Percentiles rank a stretch among this genome's conserved stretches.
These are phyloP conservation scores for Pseudevernia furfuracea DNA, from an alignment of 495 filamentous ascomycete genomes.

Conservation along the genomic window DNA sequence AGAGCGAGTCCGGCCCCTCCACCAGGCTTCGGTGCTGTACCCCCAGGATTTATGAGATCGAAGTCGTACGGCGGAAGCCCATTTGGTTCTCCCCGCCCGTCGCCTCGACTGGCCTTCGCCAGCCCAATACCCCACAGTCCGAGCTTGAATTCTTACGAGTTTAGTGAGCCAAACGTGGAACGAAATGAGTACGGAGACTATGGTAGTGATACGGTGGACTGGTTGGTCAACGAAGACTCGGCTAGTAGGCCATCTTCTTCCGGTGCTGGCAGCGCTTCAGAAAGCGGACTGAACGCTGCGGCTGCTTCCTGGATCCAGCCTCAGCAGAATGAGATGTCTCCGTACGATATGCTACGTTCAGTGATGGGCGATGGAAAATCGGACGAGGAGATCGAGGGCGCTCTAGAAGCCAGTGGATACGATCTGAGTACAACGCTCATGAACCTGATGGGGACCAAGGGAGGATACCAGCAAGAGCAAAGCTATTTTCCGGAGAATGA, in stretches of 20 bases:
- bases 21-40: slow-evolving; percentile 65
- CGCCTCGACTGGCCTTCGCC: slow-evolving; percentile 83
- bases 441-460: slow-evolving; percentile 63
- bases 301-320: slow-evolving; percentile 73
- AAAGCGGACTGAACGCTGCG: slow-evolving; percentile 61
- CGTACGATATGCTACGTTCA: slow-evolving; percentile 94
- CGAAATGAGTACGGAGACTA: slow-evolving; percentile 86
- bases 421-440: slow-evolving; percentile 86
- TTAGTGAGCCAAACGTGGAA: slow-evolving; percentile 64
- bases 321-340: slow-evolving; percentile 83
- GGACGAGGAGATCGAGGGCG: slow-evolving; percentile 88
- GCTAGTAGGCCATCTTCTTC: slow-evolving; percentile 68
- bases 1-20: slow-evolving; percentile 72
- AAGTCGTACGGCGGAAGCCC: slow-evolving; percentile 76
- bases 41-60: slow-evolving; percentile 61
- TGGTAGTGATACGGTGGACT: slow-evolving; percentile 83
- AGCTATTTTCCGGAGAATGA: slow-evolving; percentile 29
- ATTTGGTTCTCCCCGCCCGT: slow-evolving; percentile 89
- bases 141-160: slow-evolving; percentile 87
- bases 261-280: slow-evolving; percentile 45
- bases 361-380: slow-evolving; percentile 82
- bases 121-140: slow-evolving; percentile 96
- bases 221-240: slow-evolving; percentile 88
- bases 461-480: slow-evolving; percentile 23
- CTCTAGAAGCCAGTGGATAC: slow-evolving; percentile 82